Percentiles rank a stretch among this genome's conserved stretches.
phyloP scores from a whole-genome alignment of 2,329 filamentous ascomycete genomes.

The Colletotrichum eremochloae region DNA sequence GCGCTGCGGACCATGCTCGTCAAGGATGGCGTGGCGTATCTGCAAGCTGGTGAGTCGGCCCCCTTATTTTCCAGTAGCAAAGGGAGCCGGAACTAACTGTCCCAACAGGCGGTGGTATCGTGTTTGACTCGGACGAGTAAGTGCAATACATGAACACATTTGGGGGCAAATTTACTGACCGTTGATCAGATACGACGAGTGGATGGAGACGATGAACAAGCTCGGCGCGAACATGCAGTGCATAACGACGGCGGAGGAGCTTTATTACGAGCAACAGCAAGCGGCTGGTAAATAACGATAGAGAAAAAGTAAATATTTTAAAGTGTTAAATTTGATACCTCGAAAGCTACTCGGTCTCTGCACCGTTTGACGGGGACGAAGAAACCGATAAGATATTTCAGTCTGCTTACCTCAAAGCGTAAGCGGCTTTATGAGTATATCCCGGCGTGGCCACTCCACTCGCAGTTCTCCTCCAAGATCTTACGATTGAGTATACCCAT shows the following conservation, averaged over 20 bases:
- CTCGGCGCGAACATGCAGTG: constrained; percentile 89
- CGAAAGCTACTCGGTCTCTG: not conserved
- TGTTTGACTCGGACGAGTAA: constrained; percentile 87
- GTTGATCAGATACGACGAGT: constrained; percentile 77
- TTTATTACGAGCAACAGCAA: constrained; percentile 58
- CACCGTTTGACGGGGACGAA: not conserved
- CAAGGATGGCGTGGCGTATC: constrained; percentile 90
- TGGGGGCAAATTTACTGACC: constrained; percentile 1
- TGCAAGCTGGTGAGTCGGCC: constrained; percentile 75
- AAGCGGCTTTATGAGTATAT: not conserved
- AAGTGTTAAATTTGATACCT: not conserved
- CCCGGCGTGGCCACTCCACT: not conserved
- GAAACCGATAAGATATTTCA: not conserved
- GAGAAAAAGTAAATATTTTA: not conserved
- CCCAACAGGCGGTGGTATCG: constrained; percentile 81
- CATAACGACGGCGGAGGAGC: constrained; percentile 84
- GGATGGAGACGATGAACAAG: constrained; percentile 97
- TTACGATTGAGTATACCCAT: not conserved
- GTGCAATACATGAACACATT: not conserved
- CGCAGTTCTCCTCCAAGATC: not conserved
- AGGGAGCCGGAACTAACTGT: constrained; percentile 13
- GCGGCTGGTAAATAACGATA: constrained; percentile 33
- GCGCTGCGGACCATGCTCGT: constrained; percentile 92
- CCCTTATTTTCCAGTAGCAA: not conserved
- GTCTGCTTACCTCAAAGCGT: not conserved